These are phyloP conservation scores for Fusarium dimerum DNA, from an alignment of 2,329 filamentous ascomycete genomes.

Conservation along the genomic window DNA sequence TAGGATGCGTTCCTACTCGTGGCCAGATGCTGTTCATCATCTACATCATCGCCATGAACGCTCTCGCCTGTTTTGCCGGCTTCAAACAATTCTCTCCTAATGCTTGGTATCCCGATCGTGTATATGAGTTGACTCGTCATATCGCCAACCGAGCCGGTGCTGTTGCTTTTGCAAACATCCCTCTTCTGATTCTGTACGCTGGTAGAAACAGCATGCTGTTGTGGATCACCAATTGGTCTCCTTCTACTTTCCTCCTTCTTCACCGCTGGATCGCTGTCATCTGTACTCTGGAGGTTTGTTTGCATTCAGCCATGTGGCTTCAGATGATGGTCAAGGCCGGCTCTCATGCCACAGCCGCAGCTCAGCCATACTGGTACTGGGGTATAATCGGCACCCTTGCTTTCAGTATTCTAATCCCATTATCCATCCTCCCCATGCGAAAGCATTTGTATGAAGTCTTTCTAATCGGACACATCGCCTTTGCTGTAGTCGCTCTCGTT, in stretches of 20 bases:
- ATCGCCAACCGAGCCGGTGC: constrained; percentile 43
- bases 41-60: constrained; percentile 40
- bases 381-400: constrained; percentile 42
- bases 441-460: constrained; percentile 45
- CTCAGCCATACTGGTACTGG: constrained; percentile 44
- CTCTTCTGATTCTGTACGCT: constrained; percentile 46
- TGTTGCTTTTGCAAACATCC: constrained; percentile 41
- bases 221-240: constrained; percentile 50
- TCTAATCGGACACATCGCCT: constrained; percentile 42
- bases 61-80: constrained; percentile 33
- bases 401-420: constrained; percentile 32
- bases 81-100: constrained; percentile 32
- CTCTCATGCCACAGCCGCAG: constrained; percentile 28
- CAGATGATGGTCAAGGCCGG: constrained; percentile 31
- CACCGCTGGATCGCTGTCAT: constrained; percentile 52
- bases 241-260: constrained; percentile 49
- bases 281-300: constrained; percentile 43
- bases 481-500: constrained; percentile 43
- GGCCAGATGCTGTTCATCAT: constrained; percentile 47
- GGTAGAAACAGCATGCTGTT: constrained; percentile 50
- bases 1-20: constrained; percentile 39
- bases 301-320: constrained; percentile 49
- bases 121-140: constrained; percentile 34
- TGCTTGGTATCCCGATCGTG: constrained; percentile 24
- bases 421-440: constrained; percentile 39